Evolutionary conservation across 495 filamentous ascomycete species (phyloP).

Genomic region (Astrothelium subdiscretum): DNA sequence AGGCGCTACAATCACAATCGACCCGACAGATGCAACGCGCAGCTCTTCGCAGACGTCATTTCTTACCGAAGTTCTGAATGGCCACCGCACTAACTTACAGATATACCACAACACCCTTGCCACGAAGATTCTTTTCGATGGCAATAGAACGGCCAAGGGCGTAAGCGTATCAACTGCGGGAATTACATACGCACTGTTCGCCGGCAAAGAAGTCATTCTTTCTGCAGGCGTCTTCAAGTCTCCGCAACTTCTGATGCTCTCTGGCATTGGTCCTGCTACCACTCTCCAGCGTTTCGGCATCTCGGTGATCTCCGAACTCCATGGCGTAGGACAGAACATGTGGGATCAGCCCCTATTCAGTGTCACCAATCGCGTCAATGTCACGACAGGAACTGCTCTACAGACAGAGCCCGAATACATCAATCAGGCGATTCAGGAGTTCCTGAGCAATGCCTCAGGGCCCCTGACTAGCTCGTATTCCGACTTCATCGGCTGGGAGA

Average conservation of each 20-base stretch:
- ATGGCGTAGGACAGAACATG: constrained; percentile 44
- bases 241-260: constrained; percentile 20
- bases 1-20: constrained; percentile 22
- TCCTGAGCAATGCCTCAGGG: constrained; percentile 24
- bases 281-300: constrained; percentile 17
- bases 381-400: constrained; percentile 16
- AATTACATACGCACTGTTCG: constrained; percentile 23
- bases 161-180: constrained; percentile 26
- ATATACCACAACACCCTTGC: constrained; percentile 27
- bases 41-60: constrained; percentile 17
- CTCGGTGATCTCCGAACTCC: constrained; percentile 30
- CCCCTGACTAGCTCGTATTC: constrained; percentile 30
- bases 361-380: constrained; percentile 7
- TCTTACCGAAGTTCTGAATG: constrained; percentile 11
- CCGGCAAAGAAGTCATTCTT: constrained; percentile 22
- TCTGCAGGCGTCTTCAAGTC: constrained; percentile 19
- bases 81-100: constrained; percentile 15
- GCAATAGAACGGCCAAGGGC: constrained; percentile 24
- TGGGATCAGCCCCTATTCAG: constrained; percentile 30
- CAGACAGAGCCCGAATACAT: constrained; percentile 29
- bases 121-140: constrained; percentile 30
- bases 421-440: constrained; percentile 14
- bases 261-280: constrained; percentile 14
- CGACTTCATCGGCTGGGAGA: constrained; percentile 41
- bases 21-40: constrained; percentile 14